phyloP scores from a whole-genome alignment of 2,329 filamentous ascomycete species.

The Zelopaecilomyces penicillatus region DNA sequence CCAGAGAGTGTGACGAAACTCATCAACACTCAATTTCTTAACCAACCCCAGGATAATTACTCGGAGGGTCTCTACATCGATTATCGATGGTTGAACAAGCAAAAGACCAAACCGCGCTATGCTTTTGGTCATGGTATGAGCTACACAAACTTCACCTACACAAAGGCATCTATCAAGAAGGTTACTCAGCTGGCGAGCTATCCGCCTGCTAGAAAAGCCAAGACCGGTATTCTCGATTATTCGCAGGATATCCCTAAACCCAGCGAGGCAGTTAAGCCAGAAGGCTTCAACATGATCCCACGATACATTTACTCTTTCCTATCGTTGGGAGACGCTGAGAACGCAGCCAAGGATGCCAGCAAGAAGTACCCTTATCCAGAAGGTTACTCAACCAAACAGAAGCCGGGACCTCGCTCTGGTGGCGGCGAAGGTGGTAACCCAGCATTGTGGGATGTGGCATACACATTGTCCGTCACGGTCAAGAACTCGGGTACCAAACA shows the following conservation, averaged over 20 bases:
- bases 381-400: conserved; percentile 50
- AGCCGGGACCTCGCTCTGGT: conserved; percentile 46
- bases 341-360: conserved; percentile 28
- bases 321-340: conserved; percentile 28
- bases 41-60: conserved; percentile 76
- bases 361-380: conserved; percentile 52
- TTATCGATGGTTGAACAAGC: conserved; percentile 80
- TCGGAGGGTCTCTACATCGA: conserved; percentile 78
- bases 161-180: conserved; percentile 39
- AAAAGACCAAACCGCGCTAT: conserved; percentile 65
- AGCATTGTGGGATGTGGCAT: conserved; percentile 46
- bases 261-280: conserved; percentile 49
- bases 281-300: conserved; percentile 48
- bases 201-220: conserved; percentile 25
- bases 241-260: conserved; percentile 43
- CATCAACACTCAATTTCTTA: conserved; percentile 40
- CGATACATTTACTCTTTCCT: conserved; percentile 68
- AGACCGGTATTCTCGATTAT: conserved; percentile 37
- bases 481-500: conserved; percentile 41
- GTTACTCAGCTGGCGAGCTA: conserved; percentile 33
- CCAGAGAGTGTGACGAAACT: conserved; percentile 45
- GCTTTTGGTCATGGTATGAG: conserved; percentile 82
- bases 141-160: conserved; percentile 65
- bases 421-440: conserved; percentile 64
- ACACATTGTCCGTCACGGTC: conserved; percentile 37